Base-by-base conservation (phyloP, 2,329 filamentous ascomycete genomes). In the Huntiella omanensis region DNA sequence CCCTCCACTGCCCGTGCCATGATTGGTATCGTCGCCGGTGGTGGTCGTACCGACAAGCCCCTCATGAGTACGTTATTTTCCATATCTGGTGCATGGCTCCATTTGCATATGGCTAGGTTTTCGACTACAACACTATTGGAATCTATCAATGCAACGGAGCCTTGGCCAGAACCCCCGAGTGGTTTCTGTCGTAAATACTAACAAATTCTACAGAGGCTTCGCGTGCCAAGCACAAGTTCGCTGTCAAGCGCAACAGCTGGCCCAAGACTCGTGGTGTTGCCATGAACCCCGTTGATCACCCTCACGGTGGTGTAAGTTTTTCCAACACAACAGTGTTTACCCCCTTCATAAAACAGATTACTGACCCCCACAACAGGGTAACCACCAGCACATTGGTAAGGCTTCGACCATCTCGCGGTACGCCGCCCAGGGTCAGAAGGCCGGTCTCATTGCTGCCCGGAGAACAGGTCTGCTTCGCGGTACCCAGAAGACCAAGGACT, bases 191-290 rank as follows among this genome's bases (percentile, higher is more conserved):
- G 5, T 5, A 7, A 28, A 39, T 59, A 16, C 40, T 52, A 43
- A 48, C 42, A 39, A 33, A n/a, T 33, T 43, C 33, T 39, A 69
- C 74, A 83, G 79, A 98, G 88, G 91, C 91, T 62, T 96, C 88
- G 63, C 85, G 91, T 66, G 91, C 91, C 64, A 98, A 96, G 85
- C 88, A 96, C 68, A 98, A 98, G 83, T 98, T 94, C 74, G 86
- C 87, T 60, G 92, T 95, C 74, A 98, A 98, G 86, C 86, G 91
- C 67, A 96, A 98, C 85, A 88, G 80, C 65, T 98, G 91, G 91
- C 91, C 91, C 72, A 95, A 93, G 84, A 98, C 91, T 77, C 88
- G 91, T 91, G 91, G 91, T 95, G 91, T 98, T 81, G 91, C 91
- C 71, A 98, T 98, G 91, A 98, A 98, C 76, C 91, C 91, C 62